Base-by-base conservation (phyloP, 106 monocot species). In the Platanthera guangdongensis region DNA sequence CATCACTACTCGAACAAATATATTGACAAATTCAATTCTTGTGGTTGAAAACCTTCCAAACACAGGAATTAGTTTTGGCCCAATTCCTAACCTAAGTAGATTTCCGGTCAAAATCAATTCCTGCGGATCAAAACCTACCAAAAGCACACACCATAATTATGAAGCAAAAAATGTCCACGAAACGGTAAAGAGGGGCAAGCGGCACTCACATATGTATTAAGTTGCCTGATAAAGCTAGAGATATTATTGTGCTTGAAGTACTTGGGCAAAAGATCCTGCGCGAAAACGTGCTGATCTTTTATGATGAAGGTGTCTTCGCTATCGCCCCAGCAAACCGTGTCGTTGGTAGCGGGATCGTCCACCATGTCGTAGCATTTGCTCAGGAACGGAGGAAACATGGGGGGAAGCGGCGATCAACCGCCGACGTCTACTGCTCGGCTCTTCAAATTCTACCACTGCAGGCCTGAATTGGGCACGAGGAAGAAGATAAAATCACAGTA, bases 161-260 rank as follows among this genome's bases (percentile, higher is more conserved):
- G 39, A 39, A 39, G 39, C 7, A 4, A 65, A 32, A 65, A 65
- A 32, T 4, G 11, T 3, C 12, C 0, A 65, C 12, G 62, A 65
- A 32, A 32, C 9, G 11, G 10, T 65, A 4, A 65, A 57, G 55
- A 45, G 32, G 53, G 53, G 22, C 14, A 21, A 10, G 28, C 6
- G 52, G 28, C 13, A 30, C 76, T 60, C 77, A 82, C 82, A 21
- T 85, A 85, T 14, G 85, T 86, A 47, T 83, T 86, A 76, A 86
- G 83, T 74, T 86, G 86, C 51, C 86, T 73, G 51, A 86, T 80
- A 83, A 86, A 86, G 80, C 83, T 83, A 47, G 86, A 83, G 75
- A 86, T 80, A 69, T 86, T 86, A 52, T 77, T 83, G 77, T 86
- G 86, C 78, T 86, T 86, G 83, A 86, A 86, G 77, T 80, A 81